Evolutionary conservation across 2,329 filamentous ascomycete species (phyloP), one percentile per base, ranked within the genome.

Genomic region (Trichophyton verrucosum): DNA sequence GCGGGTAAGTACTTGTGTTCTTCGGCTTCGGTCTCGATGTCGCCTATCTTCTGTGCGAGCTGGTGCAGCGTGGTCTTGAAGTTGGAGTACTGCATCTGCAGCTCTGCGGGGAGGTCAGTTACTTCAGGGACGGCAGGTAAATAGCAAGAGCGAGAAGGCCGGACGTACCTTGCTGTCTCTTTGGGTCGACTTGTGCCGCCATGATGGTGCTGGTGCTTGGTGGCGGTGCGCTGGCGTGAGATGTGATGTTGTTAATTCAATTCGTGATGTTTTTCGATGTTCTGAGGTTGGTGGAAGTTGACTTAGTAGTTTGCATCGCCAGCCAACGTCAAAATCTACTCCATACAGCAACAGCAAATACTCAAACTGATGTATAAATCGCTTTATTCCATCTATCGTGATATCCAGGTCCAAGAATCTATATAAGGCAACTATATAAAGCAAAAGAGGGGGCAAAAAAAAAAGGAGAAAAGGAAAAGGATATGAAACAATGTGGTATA

Each of bases 1-100:
- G 33, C 11, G 33, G 33, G 33, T 24, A 75, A 87, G 73, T 77
- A 97, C 94, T 96, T 97, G 80, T 99, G 94, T 74, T 99, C 94
- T 75, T 99, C 94, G 20, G 89, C 86, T 74, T 97, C 94, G 73
- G 96, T 90, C 77, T 99, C 94, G 61, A 99, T 91, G 71, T 97
- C 91, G 46, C 94, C 94, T 68, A 99, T 96, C 75, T 96, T 97
- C 71, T 91, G 87, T 33, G 94, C 94, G 69, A 99, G 85, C 71
- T 94, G 89, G 76, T 97, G 92, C 62, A 99, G 82, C 38, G 80
- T 84, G 69, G 82, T 85, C 70, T 86, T 86, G 79, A 82, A 80
- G 65, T 75, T 80, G 46, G 75, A 73, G 67, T 80, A 80, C 65
- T 80, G 77, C 59, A 71, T 67, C 67, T 80, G 77, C 60, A 80